Conservation (phyloP, 2,329 filamentous ascomycete species). For the Aspergillus sp. region DNA sequence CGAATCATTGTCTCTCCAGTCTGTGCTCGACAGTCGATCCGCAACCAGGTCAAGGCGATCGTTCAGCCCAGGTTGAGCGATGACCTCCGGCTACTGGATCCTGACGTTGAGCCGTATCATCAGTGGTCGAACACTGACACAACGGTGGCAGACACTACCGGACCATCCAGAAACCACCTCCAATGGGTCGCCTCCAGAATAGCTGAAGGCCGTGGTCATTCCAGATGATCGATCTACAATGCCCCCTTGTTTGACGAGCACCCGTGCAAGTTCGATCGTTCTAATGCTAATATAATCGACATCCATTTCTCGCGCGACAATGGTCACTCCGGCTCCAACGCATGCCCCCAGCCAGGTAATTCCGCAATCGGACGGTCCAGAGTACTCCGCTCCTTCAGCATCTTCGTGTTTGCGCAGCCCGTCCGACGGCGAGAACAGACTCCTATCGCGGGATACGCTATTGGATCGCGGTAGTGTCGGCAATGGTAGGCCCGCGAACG, state of each 20-base stretch:
- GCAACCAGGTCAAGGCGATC: no score
- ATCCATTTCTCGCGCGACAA: not conserved
- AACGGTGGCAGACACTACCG: not conserved
- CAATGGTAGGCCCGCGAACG: conserved; percentile 7
- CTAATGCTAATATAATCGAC: not conserved
- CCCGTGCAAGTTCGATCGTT: not conserved
- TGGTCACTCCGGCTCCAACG: not conserved
- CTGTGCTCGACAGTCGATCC: no score
- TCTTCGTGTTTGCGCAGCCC: conserved; percentile 2
- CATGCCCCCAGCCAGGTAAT: not conserved
- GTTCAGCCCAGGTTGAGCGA: not conserved
- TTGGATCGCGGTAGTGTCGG: not conserved
- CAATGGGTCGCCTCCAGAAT: conserved; percentile 1
- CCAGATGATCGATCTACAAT: not conserved
- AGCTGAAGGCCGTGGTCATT: not conserved
- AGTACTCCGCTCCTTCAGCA: not conserved
- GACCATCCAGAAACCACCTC: not conserved
- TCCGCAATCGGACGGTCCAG: not conserved
- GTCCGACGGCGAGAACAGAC: conserved; percentile 7
- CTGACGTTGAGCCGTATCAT: not conserved
- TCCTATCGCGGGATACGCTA: conserved; percentile 3
- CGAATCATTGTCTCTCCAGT: no score
- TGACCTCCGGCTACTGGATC: not conserved
- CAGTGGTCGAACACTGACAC: not conserved
- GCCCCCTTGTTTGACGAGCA: no score